phyloP scores from a whole-genome alignment of 768 basidiomycete genomes.

The Mycena venus region DNA sequence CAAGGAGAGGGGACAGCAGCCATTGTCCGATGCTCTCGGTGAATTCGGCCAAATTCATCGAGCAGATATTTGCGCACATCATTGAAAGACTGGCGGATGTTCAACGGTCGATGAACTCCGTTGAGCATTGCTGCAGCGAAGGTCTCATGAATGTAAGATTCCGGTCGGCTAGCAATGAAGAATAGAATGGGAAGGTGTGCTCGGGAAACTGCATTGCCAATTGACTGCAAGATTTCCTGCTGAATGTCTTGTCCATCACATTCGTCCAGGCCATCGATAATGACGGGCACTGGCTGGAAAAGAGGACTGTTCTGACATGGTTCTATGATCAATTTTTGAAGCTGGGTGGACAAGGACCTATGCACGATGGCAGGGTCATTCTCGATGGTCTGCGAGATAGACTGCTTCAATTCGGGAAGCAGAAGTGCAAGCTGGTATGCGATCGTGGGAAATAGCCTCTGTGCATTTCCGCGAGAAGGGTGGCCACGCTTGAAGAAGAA shows the following conservation, averaged over 20 bases:
- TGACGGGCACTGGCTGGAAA: too few species aligned
- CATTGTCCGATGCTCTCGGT: too few species aligned
- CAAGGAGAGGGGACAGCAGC: slow-evolving; percentile 21
- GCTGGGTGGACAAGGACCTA: not conserved
- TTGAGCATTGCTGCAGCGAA: too few species aligned
- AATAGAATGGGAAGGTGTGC: slow-evolving; percentile 36
- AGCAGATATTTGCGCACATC: too few species aligned
- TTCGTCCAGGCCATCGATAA: too few species aligned
- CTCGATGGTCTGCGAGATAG: not conserved
- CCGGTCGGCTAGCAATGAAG: slow-evolving; percentile 44
- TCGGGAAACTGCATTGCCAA: not conserved
- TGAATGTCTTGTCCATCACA: too few species aligned
- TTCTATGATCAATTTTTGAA: too few species aligned
- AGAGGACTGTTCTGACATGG: too few species aligned
- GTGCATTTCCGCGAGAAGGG: too few species aligned
- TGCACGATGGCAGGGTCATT: not conserved
- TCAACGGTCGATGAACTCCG: not conserved
- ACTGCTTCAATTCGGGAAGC: not conserved
- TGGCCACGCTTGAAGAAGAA: too few species aligned
- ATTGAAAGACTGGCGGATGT: not conserved
- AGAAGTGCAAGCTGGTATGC: slow-evolving; percentile 36
- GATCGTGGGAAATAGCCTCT: slow-evolving; percentile 36
- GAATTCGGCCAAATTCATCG: too few species aligned
- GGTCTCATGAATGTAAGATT: slow-evolving; percentile 39
- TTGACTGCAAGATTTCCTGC: slow-evolving; percentile 26